Percentiles rank a stretch among this genome's conserved stretches.
phyloP scores from a whole-genome alignment of 1,139 yeast species.

The Blastobotrys ciferrii region DNA sequence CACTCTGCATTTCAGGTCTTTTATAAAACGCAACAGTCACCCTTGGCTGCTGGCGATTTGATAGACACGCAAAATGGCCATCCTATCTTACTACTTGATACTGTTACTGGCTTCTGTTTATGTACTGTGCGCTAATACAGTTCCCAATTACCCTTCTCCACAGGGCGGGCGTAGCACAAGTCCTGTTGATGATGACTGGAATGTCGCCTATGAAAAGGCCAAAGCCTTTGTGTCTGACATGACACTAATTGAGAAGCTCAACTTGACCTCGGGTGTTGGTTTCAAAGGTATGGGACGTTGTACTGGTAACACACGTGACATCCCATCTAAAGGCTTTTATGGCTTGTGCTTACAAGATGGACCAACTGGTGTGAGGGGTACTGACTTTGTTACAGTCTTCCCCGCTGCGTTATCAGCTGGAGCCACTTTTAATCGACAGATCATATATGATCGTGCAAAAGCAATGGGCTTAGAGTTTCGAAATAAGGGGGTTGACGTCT shows the following conservation, averaged over 20 bases:
- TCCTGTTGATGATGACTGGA: slow-evolving; percentile 47
- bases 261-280: slow-evolving; percentile 64
- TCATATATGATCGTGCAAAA: slow-evolving; percentile 52
- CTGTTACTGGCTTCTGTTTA: too few relatives aligned
- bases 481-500: slow-evolving; percentile 56
- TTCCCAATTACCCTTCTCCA: slow-evolving; percentile 11
- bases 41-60: too few relatives aligned
- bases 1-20: too few relatives aligned
- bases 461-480: slow-evolving; percentile 58
- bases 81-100: too few relatives aligned
- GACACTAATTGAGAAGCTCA: slow-evolving; percentile 59
- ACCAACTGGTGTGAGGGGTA: slow-evolving; percentile 58
- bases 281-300: slow-evolving; percentile 64
- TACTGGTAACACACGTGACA: slow-evolving; percentile 61
- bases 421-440: slow-evolving; percentile 54
- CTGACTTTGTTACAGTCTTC: slow-evolving; percentile 56
- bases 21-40: too few relatives aligned
- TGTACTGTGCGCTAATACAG: too few relatives aligned
- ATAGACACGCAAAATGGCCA: too few relatives aligned
- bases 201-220: slow-evolving; percentile 55
- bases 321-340: slow-evolving; percentile 52
- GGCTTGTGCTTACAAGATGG: slow-evolving; percentile 65
- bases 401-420: slow-evolving; percentile 63
- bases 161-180: slow-evolving; percentile 11
- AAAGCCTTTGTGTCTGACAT: slow-evolving; percentile 52